phyloP scores from a whole-genome alignment of 2,329 filamentous ascomycete species.

The Clonostachys chloroleuca region DNA sequence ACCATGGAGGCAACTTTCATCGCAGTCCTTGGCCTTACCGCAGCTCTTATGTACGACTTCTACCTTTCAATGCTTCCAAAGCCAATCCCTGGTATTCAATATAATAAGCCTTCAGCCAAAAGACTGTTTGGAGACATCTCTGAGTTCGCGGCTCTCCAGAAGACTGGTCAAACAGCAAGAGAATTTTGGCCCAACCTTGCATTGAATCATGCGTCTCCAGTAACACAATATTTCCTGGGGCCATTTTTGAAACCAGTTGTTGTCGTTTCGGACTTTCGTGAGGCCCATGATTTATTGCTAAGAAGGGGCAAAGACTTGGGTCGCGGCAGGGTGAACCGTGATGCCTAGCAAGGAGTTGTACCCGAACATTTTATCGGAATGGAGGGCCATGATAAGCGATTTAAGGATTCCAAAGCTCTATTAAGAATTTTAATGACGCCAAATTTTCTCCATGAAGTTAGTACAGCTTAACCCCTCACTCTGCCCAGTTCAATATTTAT shows the following conservation, averaged over 20 bases:
- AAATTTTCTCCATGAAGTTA: conserved; percentile 18
- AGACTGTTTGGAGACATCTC: conserved; percentile 14
- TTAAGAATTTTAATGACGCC: conserved; percentile 29
- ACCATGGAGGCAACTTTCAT: no score
- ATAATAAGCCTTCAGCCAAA: conserved; percentile 10
- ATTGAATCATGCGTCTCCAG: conserved; percentile 7
- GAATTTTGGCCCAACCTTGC: conserved; percentile 7
- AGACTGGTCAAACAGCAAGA: conserved; percentile 10
- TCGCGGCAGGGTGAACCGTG: conserved; percentile 14
- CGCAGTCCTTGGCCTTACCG: no score
- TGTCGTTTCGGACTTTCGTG: conserved; percentile 23
- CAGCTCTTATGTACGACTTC: no score
- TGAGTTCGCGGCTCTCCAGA: background rate
- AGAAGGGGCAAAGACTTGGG: conserved; percentile 2
- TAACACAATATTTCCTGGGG: conserved; percentile 25
- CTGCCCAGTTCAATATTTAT: background rate
- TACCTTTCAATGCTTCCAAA: conserved; percentile 4
- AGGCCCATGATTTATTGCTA: conserved; percentile 22
- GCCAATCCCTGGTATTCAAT: conserved; percentile 17
- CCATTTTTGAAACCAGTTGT: conserved; percentile 22
- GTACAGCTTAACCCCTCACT: background rate
- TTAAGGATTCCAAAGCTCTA: conserved; percentile 22
- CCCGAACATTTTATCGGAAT: conserved; percentile 24
- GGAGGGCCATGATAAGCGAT: conserved; percentile 19
- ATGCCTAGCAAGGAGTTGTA: conserved; percentile 11